Conservation (phyloP, 2,329 filamentous ascomycete species). For the Sporothrix globosa region DNA sequence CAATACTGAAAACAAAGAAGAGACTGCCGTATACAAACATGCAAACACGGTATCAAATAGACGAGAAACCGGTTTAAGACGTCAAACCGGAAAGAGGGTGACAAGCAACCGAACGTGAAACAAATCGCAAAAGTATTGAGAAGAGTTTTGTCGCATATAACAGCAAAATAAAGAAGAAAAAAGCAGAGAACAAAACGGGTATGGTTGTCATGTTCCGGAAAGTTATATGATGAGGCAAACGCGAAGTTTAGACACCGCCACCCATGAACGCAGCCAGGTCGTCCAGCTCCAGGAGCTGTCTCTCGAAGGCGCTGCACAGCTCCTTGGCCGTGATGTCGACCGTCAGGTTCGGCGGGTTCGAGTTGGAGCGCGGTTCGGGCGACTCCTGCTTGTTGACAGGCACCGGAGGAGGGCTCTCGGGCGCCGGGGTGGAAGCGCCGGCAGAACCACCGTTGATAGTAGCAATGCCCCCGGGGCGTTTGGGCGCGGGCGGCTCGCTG, state of each 20-base stretch:
- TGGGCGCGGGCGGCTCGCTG: conserved; percentile 57
- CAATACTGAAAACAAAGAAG: not conserved
- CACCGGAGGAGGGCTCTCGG: conserved; percentile 48
- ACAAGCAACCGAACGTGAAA: not conserved
- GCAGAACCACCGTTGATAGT: conserved; percentile 63
- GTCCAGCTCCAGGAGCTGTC: conserved; percentile 62
- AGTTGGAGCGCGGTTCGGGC: conserved; percentile 41
- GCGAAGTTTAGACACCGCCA: conserved; percentile 55
- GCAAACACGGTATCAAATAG: not conserved
- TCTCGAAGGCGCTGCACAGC: conserved; percentile 62
- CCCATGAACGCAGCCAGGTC: conserved; percentile 67
- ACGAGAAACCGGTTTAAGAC: not conserved
- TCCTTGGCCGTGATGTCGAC: conserved; percentile 63
- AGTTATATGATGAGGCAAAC: too few species aligned
- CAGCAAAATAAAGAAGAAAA: not conserved
- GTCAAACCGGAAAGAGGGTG: not conserved
- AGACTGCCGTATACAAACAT: not conserved
- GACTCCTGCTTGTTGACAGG: conserved; percentile 42
- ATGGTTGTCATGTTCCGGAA: not conserved
- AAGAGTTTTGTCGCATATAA: not conserved
- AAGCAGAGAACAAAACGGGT: conserved; percentile 20
- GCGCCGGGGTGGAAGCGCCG: conserved; percentile 52
- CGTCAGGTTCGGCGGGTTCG: conserved; percentile 38
- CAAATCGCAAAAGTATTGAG: not conserved
- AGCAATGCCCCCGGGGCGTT: conserved; percentile 59